Conservation (phyloP, 768 basidiomycete genomes). For the Cystofilobasidium bisporidii region DNA sequence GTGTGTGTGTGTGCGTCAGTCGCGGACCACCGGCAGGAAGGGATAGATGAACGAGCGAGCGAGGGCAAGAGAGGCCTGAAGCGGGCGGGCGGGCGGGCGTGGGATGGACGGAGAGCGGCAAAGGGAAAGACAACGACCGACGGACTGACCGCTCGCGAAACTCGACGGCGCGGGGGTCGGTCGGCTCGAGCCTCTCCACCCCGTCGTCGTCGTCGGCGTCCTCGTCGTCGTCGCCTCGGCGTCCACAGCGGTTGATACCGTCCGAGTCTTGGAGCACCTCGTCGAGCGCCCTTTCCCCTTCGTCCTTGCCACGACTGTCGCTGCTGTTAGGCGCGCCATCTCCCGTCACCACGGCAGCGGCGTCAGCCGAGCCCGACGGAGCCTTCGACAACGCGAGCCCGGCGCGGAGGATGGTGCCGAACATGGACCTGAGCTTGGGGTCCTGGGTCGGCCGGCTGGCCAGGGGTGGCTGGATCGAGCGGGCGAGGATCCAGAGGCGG, state of each 20-base stretch:
- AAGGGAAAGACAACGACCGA: background rate
- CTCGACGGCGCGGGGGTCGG: background rate
- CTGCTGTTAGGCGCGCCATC: no score
- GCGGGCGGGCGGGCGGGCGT: no score
- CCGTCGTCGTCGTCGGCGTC: background rate
- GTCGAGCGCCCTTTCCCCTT: constrained; percentile 5
- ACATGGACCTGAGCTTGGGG: background rate
- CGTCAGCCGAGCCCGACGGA: background rate
- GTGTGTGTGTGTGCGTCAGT: no score
- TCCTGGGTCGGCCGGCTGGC: background rate
- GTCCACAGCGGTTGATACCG: background rate
- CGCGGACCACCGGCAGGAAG: no score
- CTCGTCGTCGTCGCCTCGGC: background rate
- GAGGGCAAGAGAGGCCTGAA: no score
- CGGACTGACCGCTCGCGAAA: background rate
- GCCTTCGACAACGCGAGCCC: background rate
- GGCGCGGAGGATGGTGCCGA: background rate
- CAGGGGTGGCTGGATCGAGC: background rate
- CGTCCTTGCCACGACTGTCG: no score
- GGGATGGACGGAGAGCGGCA: no score
- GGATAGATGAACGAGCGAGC: no score
- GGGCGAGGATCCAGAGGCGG: background rate
- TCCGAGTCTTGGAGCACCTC: constrained; percentile 8
- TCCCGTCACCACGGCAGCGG: no score
- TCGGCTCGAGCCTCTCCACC: background rate